Base-by-base conservation (phyloP, 2,329 filamentous ascomycete species). In the Madurella mycetomatis region DNA sequence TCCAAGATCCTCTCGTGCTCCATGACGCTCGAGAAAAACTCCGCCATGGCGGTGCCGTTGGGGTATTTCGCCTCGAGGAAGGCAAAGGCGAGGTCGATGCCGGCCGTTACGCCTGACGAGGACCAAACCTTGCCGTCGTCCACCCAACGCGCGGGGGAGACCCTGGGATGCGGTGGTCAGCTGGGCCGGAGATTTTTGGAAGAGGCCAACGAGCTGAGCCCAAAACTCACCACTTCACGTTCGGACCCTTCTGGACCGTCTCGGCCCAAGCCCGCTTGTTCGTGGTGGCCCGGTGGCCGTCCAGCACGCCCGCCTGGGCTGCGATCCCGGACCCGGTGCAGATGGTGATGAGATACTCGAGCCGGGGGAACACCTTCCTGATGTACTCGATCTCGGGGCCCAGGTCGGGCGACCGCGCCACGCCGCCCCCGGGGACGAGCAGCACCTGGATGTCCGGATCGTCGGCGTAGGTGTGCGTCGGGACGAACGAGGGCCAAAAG, bases 61-160 rank as follows among this genome's bases (percentile, higher is more conserved):
- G 81, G 80, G 69, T 76, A 86, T 8, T 80, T 70, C 34, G 62
- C 59, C 32, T 62, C 60, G 45, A 74, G 61, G 53, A 72, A 74
- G 18, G 64, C 69, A 41, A 73, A 70, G 16, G 65, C 61, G 34
- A 74, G 62, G 34, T 74, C 71, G 9, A 74, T 56, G 0, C 66
- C 69, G 4, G 71, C 66, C 3, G 70, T 52, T 57, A 72, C 69
- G 48, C 86, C 85, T 0, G 82, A 84, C 2, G 80, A 81, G 3
- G 80, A 82, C 84, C 85, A 88, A 8, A 87, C 70, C 54, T 86
- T 84, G 4, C 81, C 84, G 67, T 88, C 84, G 0, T 75, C 71
- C 0, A 86, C 80, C 80, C 83, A 88, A 40, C 86, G 74, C 17
- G 85, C 85, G 30, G 76, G 73, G 0, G 73, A 69, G 25, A 84